phyloP scores from a whole-genome alignment of 2,329 filamentous ascomycete genomes.

The Botrytis fragariae region DNA sequence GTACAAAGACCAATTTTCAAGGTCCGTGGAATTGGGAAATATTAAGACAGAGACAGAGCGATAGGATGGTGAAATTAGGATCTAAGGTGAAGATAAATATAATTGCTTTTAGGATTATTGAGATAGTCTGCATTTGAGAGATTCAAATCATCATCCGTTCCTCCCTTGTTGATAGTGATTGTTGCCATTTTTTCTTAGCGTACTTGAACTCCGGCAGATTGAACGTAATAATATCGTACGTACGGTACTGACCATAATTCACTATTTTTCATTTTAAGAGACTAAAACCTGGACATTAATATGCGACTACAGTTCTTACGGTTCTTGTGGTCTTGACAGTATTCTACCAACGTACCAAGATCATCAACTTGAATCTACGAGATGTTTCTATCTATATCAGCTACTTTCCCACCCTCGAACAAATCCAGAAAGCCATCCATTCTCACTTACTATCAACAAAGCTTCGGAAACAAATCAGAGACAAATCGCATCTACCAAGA shows the following conservation, averaged over 20 bases:
- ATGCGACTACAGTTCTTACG: too few relatives aligned
- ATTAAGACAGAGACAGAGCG: background rate
- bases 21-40: background rate
- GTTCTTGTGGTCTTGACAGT: background rate
- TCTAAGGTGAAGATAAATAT: background rate
- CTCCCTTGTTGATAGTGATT: background rate
- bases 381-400: background rate
- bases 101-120: background rate
- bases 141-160: background rate
- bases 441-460: background rate
- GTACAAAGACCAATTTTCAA: too few relatives aligned
- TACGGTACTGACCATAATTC: background rate
- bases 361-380: background rate
- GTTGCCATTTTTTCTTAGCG: background rate
- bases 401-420: background rate
- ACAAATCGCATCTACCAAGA: background rate
- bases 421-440: background rate
- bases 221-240: background rate
- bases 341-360: background rate
- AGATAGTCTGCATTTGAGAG: background rate
- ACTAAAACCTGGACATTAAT: too few relatives aligned
- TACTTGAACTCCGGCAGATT: background rate
- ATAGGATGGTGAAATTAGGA: background rate
- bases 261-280: background rate
- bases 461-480: background rate